A percentile compares a stretch with the other conserved stretches of the same genome.
These are phyloP conservation scores for Metschnikowia cubensis DNA, from an alignment of 805 yeast species.

Conservation along the genomic window DNA sequence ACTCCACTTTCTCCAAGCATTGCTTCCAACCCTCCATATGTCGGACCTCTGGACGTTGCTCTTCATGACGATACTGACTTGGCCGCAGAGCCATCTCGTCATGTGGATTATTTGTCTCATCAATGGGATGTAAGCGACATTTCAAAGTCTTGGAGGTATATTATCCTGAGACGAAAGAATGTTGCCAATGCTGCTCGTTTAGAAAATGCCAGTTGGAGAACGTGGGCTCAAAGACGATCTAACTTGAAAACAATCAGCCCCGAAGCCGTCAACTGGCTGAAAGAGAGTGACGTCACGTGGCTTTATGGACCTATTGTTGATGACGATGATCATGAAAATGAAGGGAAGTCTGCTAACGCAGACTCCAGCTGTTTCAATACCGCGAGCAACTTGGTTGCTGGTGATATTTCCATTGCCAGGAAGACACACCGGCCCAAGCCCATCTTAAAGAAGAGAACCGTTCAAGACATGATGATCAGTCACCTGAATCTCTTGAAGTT, in stretches of 20 bases:
- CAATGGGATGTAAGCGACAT: constrained; percentile 95
- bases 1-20: constrained; percentile 9
- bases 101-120: constrained; percentile 93
- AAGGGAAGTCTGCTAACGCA: constrained; percentile 21
- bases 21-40: constrained; percentile 20
- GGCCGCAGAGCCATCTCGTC: constrained; percentile 75
- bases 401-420: constrained; percentile 40
- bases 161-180: constrained; percentile 75
- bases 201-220: constrained; percentile 79
- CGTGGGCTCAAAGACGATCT: constrained; percentile 83
- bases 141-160: constrained; percentile 93
- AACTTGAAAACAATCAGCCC: constrained; percentile 78
- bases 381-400: constrained; percentile 43
- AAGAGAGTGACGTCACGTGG: constrained; percentile 97
- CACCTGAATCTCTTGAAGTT: constrained; percentile 47
- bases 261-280: constrained; percentile 90
- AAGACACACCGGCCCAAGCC: constrained; percentile 56
- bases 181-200: constrained; percentile 56
- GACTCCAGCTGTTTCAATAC: constrained; percentile 20
- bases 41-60: constrained; percentile 24
- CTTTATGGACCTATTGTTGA: constrained; percentile 83
- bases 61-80: constrained; percentile 87
- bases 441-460: constrained; percentile 80
- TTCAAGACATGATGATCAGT: constrained; percentile 73
- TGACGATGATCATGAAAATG: constrained; percentile 32